A percentile compares a stretch with the other conserved stretches of the same genome.
phyloP scores from a whole-genome alignment of 164 flowering plant species.

The Malania oleifera region DNA sequence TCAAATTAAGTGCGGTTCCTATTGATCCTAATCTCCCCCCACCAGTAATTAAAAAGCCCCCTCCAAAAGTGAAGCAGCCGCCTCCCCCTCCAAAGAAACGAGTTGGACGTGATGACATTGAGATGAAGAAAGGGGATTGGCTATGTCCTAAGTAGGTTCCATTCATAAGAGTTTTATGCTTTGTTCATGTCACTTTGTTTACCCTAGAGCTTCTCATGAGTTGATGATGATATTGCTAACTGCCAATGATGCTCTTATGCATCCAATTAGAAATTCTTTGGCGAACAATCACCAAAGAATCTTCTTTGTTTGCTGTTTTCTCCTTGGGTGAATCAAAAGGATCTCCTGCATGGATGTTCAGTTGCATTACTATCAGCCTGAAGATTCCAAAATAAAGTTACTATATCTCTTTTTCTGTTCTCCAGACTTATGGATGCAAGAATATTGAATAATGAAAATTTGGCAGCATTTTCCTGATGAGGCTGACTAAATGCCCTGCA shows the following conservation, averaged over 20 bases:
- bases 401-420: too few species aligned
- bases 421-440: too few species aligned
- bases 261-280: background rate
- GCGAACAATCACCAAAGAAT: too few species aligned
- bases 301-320: too few species aligned
- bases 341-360: too few species aligned
- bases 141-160: constrained; percentile 83
- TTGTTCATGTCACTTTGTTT: background rate
- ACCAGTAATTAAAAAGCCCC: constrained; percentile 77
- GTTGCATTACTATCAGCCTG: too few species aligned
- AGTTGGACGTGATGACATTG: constrained; percentile 92
- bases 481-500: too few species aligned
- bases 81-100: constrained; percentile 94
- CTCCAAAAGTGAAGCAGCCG: constrained; percentile 96
- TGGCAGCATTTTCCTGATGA: too few species aligned
- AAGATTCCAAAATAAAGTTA: too few species aligned
- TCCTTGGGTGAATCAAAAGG: too few species aligned
- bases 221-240: too few species aligned
- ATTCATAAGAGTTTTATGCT: constrained; percentile 3
- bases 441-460: too few species aligned
- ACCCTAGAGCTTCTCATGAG: background rate
- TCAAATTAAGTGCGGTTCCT: constrained; percentile 89
- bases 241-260: background rate
- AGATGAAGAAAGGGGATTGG: constrained; percentile 99
- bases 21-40: constrained; percentile 98